Evolutionary conservation across 306 rosid species (phyloP).

Genomic region (Dryas drummondii): DNA sequence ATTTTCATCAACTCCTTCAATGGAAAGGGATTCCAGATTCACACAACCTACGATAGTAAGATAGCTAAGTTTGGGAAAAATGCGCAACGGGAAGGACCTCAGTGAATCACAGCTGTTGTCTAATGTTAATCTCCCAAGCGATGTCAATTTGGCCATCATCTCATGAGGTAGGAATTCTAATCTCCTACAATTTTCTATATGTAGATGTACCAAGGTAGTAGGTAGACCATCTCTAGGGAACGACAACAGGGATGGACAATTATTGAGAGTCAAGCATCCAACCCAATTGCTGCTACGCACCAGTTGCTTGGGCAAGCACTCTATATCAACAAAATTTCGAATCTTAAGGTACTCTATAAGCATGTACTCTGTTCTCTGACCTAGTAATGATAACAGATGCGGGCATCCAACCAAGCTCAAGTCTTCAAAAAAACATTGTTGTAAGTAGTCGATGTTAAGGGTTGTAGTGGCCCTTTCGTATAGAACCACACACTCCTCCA

Average conservation of each 20-base stretch:
- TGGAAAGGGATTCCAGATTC: constrained; percentile 25
- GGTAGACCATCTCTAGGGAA: not conserved
- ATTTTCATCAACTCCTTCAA: constrained; percentile 2
- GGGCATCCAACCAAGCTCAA: accelerated
- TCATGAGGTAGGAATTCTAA: not conserved
- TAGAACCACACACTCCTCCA: not conserved
- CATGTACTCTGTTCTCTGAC: not conserved
- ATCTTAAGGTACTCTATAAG: no score
- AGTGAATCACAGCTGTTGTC: not conserved
- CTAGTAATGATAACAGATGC: not conserved
- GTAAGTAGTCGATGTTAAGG: not conserved
- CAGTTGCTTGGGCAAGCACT: not conserved
- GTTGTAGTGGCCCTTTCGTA: not conserved
- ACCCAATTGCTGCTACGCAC: not conserved
- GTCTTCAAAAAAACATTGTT: not conserved
- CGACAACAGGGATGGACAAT: not conserved
- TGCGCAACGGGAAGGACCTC: not conserved
- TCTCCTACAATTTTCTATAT: accelerated
- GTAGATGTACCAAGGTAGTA: accelerated
- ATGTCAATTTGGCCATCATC: not conserved
- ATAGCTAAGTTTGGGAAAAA: not conserved
- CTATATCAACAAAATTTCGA: not conserved
- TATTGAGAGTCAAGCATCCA: accelerated
- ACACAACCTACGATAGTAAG: no score
- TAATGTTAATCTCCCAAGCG: no score